Base-by-base conservation (phyloP, 352 stramenopile species). In the Pythium brachiatum region DNA sequence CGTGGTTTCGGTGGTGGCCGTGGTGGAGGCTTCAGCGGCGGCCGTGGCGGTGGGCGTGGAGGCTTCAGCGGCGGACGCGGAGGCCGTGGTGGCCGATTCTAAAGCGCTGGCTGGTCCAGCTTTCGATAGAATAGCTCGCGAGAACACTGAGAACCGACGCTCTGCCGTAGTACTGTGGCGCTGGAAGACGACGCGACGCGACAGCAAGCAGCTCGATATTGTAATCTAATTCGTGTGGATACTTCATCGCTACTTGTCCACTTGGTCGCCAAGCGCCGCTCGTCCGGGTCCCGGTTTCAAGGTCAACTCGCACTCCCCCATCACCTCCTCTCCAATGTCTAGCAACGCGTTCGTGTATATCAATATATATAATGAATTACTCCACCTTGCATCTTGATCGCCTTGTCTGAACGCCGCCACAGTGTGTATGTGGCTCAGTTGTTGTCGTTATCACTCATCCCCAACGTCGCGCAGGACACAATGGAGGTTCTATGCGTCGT, bases 1-100 rank as follows among this genome's bases (percentile, higher is more conserved):
- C 72, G 74, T 56, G 57, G 75, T 43, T 58, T 81, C 29, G 77
- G 81, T 29, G 80, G 78, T 27, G 66, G 73, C 57, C 62, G 79
- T 23, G 68, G 74, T 53, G 65, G 71, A 38, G 48, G 78, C 39
- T 69, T 64, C 29, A 21, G 69, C 60, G 54, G 72, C 36, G 73
- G 67, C 32, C 26, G 69, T 61, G 56, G 73, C 47, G 62, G 80
- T 43, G 66, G 68, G 7, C 44, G 60, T 47, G 68, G 67, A 38
- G 54, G 79, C 34, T 26, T 44, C 31, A 52, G 69, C 29, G 60
- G 73, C 41, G 73, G 68, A 43, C 32, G 71, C 58, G 60, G 73
- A 38, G 64, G 81, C 41, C 64, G 69, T 23, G 47, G 63, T 41
- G 72, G 79, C 41, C 57, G 78, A 48, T 73, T 83, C 69, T 66